Base-by-base conservation (phyloP, 345 rosid genomes). In the Cochlearia excelsa region DNA sequence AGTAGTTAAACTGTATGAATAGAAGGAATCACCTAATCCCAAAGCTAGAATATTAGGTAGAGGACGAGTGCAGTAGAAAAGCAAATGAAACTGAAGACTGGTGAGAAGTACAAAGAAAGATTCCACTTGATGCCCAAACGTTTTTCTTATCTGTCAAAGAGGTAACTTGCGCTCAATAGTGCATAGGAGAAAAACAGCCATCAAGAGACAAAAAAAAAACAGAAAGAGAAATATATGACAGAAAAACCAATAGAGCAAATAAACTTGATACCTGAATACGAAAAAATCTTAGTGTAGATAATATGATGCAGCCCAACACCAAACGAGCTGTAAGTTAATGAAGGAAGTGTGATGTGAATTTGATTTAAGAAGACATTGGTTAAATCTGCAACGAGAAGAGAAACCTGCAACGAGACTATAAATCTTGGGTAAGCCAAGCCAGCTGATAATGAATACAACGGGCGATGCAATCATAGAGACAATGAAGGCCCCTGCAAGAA, bases 71-170 rank as follows among this genome's bases (percentile, higher is more conserved):
- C 85, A 89, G 75, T 89, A 93, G 81, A 89, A 93, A 64, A 93
- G 81, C 70, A 89, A 65, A 79, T 93, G 99, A 80, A 93, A 89
- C 80, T 93, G 99, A 59, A 87, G 57, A 7, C 73, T 84, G 65
- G 88, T 84, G 69, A 93, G 74, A 68, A 87, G 64, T 33, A 85
- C 87, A 80, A 89, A 89, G 85, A 93, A 89, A 63, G 86, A 86
- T 73, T 87, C 99, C 70, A 87, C 97, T 83, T 85, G 97, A 71
- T 9, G 77, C 31, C 99, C 99, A 76, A 93, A 93, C 70, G 81
- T 83, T 41, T 66, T 46, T 68, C 83, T 80, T 65, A 92, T 79
- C 95, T 92, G 88, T 59, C 5, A 54, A 72, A 66, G 57, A 54
- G 52, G 34, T 38, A 59, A 16, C 11, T 26, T 42, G n/a, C 1